Percentiles rank a stretch among this genome's conserved stretches.
Evolutionary conservation across 768 basidiomycete genomes (phyloP).

Genomic region (Dioszegia crocea): DNA sequence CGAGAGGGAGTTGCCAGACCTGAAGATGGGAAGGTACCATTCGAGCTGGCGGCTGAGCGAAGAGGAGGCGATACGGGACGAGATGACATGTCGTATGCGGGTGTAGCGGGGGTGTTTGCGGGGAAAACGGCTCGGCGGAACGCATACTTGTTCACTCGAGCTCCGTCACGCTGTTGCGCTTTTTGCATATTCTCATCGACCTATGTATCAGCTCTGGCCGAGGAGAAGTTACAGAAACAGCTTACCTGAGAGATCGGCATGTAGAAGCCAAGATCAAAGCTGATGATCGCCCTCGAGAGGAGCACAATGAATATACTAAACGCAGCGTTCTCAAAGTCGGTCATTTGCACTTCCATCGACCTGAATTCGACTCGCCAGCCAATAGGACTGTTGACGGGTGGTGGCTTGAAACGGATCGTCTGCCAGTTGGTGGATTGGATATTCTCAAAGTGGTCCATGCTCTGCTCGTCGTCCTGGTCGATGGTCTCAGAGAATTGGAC

Average conservation of each 20-base stretch:
- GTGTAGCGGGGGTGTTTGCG: constrained; percentile 49
- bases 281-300: constrained; percentile 85
- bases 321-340: constrained; percentile 98
- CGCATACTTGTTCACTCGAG: constrained; percentile 69
- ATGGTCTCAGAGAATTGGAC: constrained; percentile 92
- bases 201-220: constrained; percentile 55
- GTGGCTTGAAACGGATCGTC: constrained; percentile 96
- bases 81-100: constrained; percentile 34
- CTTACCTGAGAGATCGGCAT: constrained; percentile 90
- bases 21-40: neutral
- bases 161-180: constrained; percentile 79
- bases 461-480: constrained; percentile 78
- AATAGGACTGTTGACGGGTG: constrained; percentile 83
- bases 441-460: constrained; percentile 97
- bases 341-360: constrained; percentile 98
- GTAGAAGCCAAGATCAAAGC: constrained; percentile 88
- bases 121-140: constrained; percentile 85
- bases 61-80: constrained; percentile 34
- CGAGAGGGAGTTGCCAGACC: neutral
- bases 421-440: constrained; percentile 99
- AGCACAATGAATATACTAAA: constrained; percentile 93
- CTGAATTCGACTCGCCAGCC: constrained; percentile 99
- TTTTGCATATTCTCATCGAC: constrained; percentile 95
- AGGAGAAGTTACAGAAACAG: no score
- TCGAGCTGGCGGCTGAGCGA: neutral